Evolutionary conservation across 2,329 filamentous ascomycete genomes (phyloP).

Genomic region (Ilyonectria mors-panacis): DNA sequence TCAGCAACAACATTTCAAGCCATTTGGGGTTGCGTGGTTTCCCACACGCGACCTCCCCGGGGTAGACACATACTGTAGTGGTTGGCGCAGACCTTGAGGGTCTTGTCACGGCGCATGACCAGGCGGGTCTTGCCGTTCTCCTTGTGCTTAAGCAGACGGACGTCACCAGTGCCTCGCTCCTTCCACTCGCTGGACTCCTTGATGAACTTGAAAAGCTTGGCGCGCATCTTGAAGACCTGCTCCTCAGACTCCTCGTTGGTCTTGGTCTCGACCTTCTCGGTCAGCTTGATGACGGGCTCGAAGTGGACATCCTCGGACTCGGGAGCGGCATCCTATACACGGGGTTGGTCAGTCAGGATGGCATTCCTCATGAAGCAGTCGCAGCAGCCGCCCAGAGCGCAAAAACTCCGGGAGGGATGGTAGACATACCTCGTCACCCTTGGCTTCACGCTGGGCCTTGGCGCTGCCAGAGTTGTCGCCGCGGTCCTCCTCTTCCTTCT

Average conservation of each 20-base stretch:
- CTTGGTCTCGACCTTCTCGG: slow-evolving; percentile 96
- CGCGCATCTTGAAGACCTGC: slow-evolving; percentile 99
- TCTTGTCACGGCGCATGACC: slow-evolving; percentile 99
- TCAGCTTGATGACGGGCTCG: slow-evolving; percentile 95
- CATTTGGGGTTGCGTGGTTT: background rate
- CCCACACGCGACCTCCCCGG: background rate
- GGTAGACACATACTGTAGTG: slow-evolving; percentile 85
- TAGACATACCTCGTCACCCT: slow-evolving; percentile 69
- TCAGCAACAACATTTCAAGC: slow-evolving; percentile 5
- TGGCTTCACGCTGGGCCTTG: slow-evolving; percentile 80
- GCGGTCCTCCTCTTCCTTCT: slow-evolving; percentile 85
- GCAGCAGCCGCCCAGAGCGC: background rate
- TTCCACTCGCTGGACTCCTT: slow-evolving; percentile 96
- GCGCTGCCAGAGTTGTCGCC: slow-evolving; percentile 91
- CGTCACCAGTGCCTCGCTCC: slow-evolving; percentile 97
- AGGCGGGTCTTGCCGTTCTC: slow-evolving; percentile 98
- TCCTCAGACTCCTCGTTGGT: slow-evolving; percentile 99
- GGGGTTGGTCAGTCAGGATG: slow-evolving; percentile 25
- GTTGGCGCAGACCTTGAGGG: slow-evolving; percentile 99
- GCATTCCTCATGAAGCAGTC: slow-evolving; percentile 7
- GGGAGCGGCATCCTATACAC: slow-evolving; percentile 77
- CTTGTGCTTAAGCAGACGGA: slow-evolving; percentile 97
- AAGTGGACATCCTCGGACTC: slow-evolving; percentile 97
- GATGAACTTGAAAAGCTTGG: slow-evolving; percentile 99
- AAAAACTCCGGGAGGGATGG: background rate